Conservation (phyloP, 2,329 filamentous ascomycete species). For the Fusarium nygamai region DNA sequence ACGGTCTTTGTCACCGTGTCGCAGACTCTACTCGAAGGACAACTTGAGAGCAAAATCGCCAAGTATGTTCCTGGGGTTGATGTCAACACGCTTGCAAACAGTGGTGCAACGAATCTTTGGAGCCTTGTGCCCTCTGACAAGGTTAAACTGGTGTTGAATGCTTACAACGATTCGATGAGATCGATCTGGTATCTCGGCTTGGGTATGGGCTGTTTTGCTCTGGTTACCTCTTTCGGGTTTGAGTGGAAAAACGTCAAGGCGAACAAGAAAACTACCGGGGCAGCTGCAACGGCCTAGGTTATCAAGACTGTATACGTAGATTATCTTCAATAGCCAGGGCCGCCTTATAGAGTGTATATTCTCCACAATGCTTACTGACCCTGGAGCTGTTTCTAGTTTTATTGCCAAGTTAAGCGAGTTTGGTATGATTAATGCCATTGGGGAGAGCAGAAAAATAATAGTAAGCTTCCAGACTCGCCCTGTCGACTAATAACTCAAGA, state of each 20-base stretch:
- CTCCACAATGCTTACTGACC: too few relatives aligned
- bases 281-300: accelerated
- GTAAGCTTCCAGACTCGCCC: too few relatives aligned
- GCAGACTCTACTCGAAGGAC: conserved; percentile 1
- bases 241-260: conserved; percentile 23
- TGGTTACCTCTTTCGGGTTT: not conserved
- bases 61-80: not conserved
- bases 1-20: conserved; percentile 20
- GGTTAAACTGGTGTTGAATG: not conserved
- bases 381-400: too few relatives aligned
- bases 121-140: conserved; percentile 4
- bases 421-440: too few relatives aligned
- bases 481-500: too few relatives aligned
- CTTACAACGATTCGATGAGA: conserved; percentile 19
- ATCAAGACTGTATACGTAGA: accelerated
- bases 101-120: conserved; percentile 1
- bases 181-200: conserved; percentile 14
- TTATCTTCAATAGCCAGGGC: not conserved
- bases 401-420: too few relatives aligned
- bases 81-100: not conserved
- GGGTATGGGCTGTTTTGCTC: not conserved
- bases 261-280: not conserved
- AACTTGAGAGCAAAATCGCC: not conserved
- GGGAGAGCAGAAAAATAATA: too few relatives aligned
- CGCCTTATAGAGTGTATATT: too few relatives aligned